A percentile compares a stretch with the other conserved stretches of the same genome.
These are phyloP conservation scores for Ilex paraguariensis DNA, from an alignment of 305 asterid genomes.

Conservation along the genomic window DNA sequence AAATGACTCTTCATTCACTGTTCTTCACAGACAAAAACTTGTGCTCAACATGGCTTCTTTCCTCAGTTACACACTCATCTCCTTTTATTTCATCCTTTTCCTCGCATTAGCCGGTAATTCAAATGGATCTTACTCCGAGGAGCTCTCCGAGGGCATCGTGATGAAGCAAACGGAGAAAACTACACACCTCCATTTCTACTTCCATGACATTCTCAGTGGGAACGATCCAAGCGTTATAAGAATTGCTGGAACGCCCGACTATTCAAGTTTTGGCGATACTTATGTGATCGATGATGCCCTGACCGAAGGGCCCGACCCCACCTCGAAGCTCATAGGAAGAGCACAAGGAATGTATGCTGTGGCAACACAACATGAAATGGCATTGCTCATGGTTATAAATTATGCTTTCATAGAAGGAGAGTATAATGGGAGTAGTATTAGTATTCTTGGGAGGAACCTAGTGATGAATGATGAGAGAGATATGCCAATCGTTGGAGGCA, in stretches of 20 bases:
- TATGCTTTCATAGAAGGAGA: constrained; percentile 26
- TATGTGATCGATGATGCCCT: constrained; percentile 33
- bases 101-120: background rate
- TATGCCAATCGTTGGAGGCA: constrained; percentile 47
- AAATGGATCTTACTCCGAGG: constrained; percentile 6
- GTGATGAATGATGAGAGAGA: constrained; percentile 34
- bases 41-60: too few relatives aligned
- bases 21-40: too few relatives aligned
- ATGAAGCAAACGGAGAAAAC: constrained; percentile 17
- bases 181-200: constrained; percentile 39
- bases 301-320: constrained; percentile 15
- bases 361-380: constrained; percentile 25
- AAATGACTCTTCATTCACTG: too few relatives aligned
- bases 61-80: too few relatives aligned
- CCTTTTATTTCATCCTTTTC: too few relatives aligned
- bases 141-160: constrained; percentile 5
- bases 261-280: constrained; percentile 25
- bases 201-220: constrained; percentile 27
- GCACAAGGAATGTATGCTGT: constrained; percentile 40
- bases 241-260: constrained; percentile 10
- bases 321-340: constrained; percentile 30
- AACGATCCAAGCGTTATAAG: constrained; percentile 24
- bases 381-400: constrained; percentile 27
- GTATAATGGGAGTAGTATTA: constrained; percentile 35
- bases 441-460: constrained; percentile 43